These are phyloP conservation scores for Hamigera avellanea DNA, from an alignment of 495 filamentous ascomycete species.

Conservation along the genomic window DNA sequence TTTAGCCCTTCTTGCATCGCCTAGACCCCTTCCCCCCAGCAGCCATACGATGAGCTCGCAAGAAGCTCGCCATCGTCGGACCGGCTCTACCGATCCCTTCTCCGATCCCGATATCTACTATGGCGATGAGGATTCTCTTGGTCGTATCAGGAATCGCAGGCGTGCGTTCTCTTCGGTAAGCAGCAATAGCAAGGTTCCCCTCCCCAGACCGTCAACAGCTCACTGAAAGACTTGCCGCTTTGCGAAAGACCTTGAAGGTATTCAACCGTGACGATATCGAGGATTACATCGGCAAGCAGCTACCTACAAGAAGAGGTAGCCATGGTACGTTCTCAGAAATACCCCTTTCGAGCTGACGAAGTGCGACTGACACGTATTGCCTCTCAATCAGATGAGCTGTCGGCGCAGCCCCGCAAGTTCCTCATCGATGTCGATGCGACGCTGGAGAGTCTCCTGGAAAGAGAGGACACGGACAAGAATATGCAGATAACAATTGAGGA, in stretches of 20 bases:
- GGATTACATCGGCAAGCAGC: constrained; percentile 21
- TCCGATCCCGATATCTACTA: constrained; percentile 40
- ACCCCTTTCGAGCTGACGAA: neutral
- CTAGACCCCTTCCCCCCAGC: too few species aligned
- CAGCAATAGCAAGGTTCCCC: too few species aligned
- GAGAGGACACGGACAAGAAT: constrained; percentile 85
- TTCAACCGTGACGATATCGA: constrained; percentile 25
- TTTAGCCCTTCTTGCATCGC: too few species aligned
- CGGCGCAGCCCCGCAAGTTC: constrained; percentile 50
- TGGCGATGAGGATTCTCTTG: constrained; percentile 26
- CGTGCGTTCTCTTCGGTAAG: constrained; percentile 39
- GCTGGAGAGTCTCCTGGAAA: constrained; percentile 54
- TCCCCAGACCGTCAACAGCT: too few species aligned
- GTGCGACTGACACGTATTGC: too few species aligned
- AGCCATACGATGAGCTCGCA: constrained; percentile 26
- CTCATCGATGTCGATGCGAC: constrained; percentile 69
- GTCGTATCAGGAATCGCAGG: constrained; percentile 24
- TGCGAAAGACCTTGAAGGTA: constrained; percentile 27
- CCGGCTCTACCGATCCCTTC: constrained; percentile 32
- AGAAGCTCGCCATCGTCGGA: constrained; percentile 14
- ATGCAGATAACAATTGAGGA: constrained; percentile 97
- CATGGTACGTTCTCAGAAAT: too few species aligned
- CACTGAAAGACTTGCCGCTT: too few species aligned
- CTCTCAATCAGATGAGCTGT: constrained; percentile 33
- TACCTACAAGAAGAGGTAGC: constrained; percentile 30